Conservation (phyloP, 1,284 basidiomycete genomes). For the Microbotryum scabiosae region DNA sequence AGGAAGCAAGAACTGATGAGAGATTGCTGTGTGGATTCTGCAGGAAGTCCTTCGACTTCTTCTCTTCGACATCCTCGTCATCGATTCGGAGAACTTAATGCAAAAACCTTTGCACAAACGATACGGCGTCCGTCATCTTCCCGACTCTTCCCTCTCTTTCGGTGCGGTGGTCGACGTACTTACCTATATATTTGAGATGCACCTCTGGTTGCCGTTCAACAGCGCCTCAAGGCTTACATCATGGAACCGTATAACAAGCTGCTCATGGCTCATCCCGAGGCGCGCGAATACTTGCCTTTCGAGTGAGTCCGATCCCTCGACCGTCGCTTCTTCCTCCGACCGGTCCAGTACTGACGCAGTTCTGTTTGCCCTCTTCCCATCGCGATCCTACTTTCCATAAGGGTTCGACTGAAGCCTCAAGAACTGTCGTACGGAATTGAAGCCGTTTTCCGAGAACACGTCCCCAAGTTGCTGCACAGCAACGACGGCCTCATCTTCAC, state of each 20-base stretch:
- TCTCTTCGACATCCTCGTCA: conserved; percentile 87
- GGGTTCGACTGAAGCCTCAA: conserved; percentile 80
- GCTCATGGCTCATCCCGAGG: conserved; percentile 57
- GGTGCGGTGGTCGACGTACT: neutral
- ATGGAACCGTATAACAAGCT: conserved; percentile 68
- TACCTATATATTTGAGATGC: neutral
- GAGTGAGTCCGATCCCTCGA: conserved; percentile 51
- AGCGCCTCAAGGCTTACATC: conserved; percentile 79
- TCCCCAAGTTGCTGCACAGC: conserved; percentile 82
- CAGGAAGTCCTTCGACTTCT: conserved; percentile 74
- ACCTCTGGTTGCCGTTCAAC: conserved; percentile 1
- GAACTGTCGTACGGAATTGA: conserved; percentile 80
- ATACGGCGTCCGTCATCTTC: conserved; percentile 62
- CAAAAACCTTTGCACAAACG: conserved; percentile 68
- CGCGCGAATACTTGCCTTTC: conserved; percentile 64
- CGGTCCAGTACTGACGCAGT: too few relatives aligned
- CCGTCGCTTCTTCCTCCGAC: neutral
- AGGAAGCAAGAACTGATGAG: neutral
- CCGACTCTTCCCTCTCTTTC: neutral
- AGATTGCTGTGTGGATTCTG: neutral
- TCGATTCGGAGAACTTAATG: conserved; percentile 82
- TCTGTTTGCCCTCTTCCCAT: neutral
- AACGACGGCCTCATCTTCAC: conserved; percentile 98
- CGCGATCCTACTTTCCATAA: conserved; percentile 36
- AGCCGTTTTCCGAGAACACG: conserved; percentile 71